A percentile compares a stretch with the other conserved stretches of the same genome.
Conservation (phyloP, 2,329 filamentous ascomycete genomes). For the Corinectria fuckeliana region DNA sequence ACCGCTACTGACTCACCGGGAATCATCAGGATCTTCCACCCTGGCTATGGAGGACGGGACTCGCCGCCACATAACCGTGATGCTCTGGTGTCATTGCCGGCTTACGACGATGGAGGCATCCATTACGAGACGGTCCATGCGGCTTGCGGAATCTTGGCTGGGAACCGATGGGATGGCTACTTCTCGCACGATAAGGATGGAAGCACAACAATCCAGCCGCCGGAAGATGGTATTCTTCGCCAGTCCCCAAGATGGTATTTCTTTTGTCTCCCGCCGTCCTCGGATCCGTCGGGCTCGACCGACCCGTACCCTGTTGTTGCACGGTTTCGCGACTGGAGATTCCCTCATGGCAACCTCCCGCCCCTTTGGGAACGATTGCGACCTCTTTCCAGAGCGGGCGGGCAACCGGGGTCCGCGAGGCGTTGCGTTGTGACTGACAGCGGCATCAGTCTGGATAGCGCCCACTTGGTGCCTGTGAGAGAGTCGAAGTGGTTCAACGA, state of each 20-base stretch:
- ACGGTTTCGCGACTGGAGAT: background rate
- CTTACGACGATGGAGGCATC: slow-evolving; percentile 5
- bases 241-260: background rate
- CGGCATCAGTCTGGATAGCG: background rate
- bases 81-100: background rate
- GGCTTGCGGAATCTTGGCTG: background rate
- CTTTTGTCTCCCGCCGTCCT: slow-evolving; percentile 1
- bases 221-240: background rate
- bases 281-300: background rate
- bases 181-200: slow-evolving; percentile 1
- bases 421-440: background rate
- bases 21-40: background rate
- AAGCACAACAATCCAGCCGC: background rate
- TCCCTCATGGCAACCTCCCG: background rate
- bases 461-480: background rate
- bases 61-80: background rate
- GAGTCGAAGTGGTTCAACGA: background rate
- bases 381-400: background rate
- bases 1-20: background rate
- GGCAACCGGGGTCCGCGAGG: background rate
- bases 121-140: slow-evolving; percentile 2
- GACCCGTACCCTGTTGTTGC: background rate
- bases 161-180: slow-evolving; percentile 8
- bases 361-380: background rate
- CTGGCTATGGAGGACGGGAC: background rate